phyloP scores from a whole-genome alignment of 2,329 filamentous ascomycete species.

The Madurella fahalii region DNA sequence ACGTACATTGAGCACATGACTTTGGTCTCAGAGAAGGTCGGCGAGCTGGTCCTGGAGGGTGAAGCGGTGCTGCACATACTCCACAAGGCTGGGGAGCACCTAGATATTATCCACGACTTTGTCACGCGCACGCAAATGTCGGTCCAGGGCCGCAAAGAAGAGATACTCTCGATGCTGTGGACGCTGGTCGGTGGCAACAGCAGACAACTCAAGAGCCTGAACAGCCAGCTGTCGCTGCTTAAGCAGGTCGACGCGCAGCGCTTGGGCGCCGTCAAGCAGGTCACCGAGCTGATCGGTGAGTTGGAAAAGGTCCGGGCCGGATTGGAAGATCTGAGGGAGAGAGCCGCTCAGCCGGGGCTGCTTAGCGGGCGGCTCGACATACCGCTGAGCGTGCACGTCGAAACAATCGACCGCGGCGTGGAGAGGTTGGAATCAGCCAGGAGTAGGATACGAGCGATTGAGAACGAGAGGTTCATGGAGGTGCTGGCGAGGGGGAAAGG shows the following conservation, averaged over 20 bases:
- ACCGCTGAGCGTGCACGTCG: slow-evolving; percentile 69
- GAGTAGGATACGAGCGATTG: slow-evolving; percentile 53
- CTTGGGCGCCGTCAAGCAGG: slow-evolving; percentile 60
- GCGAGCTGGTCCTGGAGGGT: slow-evolving; percentile 63
- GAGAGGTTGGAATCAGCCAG: slow-evolving; percentile 66
- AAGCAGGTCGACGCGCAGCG: slow-evolving; percentile 63
- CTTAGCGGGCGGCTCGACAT: slow-evolving; percentile 43
- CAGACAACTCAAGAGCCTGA: slow-evolving; percentile 55
- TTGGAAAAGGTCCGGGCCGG: slow-evolving; percentile 68
- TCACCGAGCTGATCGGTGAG: slow-evolving; percentile 67
- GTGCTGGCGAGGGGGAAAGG: slow-evolving; percentile 46
- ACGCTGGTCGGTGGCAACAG: slow-evolving; percentile 69
- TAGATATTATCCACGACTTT: slow-evolving; percentile 66
- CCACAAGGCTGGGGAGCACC: slow-evolving; percentile 62
- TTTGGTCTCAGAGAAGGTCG: slow-evolving; percentile 66
- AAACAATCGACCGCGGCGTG: slow-evolving; percentile 68
- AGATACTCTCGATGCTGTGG: slow-evolving; percentile 68
- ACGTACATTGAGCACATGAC: slow-evolving; percentile 72
- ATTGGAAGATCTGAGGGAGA: slow-evolving; percentile 66
- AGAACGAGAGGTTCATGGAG: slow-evolving; percentile 54
- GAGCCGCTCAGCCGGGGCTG: slow-evolving; percentile 63
- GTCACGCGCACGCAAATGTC: slow-evolving; percentile 59
- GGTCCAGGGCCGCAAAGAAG: slow-evolving; percentile 56
- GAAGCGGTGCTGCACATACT: slow-evolving; percentile 63
- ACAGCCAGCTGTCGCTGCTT: slow-evolving; percentile 61